Evolutionary conservation across 257 asterid genomes (phyloP).

Genomic region (Solanum clarkiae): DNA sequence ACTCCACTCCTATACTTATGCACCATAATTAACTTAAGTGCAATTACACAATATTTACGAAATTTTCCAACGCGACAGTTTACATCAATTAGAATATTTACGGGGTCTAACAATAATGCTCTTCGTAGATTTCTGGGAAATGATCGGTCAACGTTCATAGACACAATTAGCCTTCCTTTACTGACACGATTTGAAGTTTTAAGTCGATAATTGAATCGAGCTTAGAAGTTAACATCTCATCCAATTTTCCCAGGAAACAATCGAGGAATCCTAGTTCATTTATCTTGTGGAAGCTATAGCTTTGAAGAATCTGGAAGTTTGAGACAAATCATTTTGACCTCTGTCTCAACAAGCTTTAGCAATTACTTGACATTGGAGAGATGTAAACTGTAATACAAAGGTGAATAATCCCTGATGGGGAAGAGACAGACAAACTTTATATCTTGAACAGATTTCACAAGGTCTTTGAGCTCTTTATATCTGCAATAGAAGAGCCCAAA

Average conservation of each 20-base stretch:
- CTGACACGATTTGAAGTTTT: neutral
- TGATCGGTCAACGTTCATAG: neutral
- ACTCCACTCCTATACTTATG: too few relatives aligned
- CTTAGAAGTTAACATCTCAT: neutral
- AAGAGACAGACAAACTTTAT: neutral
- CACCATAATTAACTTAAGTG: too few relatives aligned
- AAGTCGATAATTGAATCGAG: neutral
- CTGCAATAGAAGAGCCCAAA: neutral
- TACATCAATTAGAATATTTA: too few relatives aligned
- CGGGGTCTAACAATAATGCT: too few relatives aligned
- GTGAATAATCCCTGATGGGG: neutral
- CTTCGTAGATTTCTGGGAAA: neutral
- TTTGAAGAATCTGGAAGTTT: neutral
- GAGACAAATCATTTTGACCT: neutral
- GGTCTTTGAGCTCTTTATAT: neutral
- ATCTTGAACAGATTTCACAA: neutral
- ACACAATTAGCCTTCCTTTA: neutral
- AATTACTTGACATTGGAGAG: neutral
- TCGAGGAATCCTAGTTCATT: neutral
- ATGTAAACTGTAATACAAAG: neutral
- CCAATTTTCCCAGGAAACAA: neutral
- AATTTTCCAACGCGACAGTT: too few relatives aligned
- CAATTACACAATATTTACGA: too few relatives aligned
- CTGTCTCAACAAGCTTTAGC: neutral
- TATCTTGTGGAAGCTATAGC: neutral